These are phyloP conservation scores for Rhizopogon sp. DNA, from an alignment of 768 basidiomycete species.

Conservation along the genomic window DNA sequence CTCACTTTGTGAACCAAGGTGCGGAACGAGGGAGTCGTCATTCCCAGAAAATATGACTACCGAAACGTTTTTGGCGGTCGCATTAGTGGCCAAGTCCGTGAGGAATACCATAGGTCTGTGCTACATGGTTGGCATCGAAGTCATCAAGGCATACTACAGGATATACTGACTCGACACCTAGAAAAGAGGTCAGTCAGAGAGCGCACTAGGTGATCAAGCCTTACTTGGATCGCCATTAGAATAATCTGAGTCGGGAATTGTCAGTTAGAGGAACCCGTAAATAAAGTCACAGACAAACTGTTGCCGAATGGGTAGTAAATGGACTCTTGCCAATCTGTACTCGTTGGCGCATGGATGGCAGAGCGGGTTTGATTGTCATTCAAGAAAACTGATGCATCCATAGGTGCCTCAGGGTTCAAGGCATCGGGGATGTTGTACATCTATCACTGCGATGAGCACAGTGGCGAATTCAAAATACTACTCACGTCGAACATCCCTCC, in stretches of 20 bases:
- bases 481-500: constrained; percentile 37
- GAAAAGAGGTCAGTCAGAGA: neutral
- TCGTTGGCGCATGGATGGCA: constrained; percentile 67
- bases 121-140: constrained; percentile 6
- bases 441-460: constrained; percentile 18
- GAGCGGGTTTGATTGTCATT: constrained; percentile 55
- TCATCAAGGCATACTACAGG: neutral
- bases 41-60: constrained; percentile 67
- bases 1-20: constrained; percentile 59
- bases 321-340: constrained; percentile 36
- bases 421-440: constrained; percentile 55
- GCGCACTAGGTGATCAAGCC: neutral
- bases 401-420: constrained; percentile 42
- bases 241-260: constrained; percentile 10
- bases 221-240: constrained; percentile 27
- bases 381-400: constrained; percentile 53
- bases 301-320: constrained; percentile 33
- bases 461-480: neutral
- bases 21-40: constrained; percentile 61
- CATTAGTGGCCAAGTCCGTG: constrained; percentile 61
- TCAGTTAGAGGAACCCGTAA: neutral
- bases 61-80: constrained; percentile 43
- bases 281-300: constrained; percentile 11
- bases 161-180: constrained; percentile 31
- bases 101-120: constrained; percentile 59